A percentile compares a stretch with the other conserved stretches of the same genome.
Conservation (phyloP, 2,329 filamentous ascomycete genomes). For the Acarospora socialis region DNA sequence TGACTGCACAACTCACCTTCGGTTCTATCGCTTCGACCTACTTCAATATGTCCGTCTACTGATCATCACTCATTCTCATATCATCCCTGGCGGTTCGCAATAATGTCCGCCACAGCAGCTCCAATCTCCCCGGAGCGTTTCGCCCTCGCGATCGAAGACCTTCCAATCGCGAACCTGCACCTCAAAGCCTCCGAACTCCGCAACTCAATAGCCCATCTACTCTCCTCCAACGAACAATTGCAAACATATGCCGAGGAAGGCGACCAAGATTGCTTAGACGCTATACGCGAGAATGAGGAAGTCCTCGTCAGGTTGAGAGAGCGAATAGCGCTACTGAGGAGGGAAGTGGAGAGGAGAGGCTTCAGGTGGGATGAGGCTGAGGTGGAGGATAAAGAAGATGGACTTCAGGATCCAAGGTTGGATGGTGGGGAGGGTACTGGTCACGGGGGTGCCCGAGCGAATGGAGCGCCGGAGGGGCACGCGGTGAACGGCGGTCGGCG, state of each 20-base stretch:
- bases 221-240: constrained; percentile 42
- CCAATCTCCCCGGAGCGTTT: constrained; percentile 39
- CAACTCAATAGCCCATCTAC: constrained; percentile 46
- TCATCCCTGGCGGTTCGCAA: no score
- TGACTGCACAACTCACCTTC: no score
- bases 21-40: no score
- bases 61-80: no score
- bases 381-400: constrained; percentile 13
- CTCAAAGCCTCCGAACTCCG: constrained; percentile 45
- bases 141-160: constrained; percentile 40
- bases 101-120: constrained; percentile 35
- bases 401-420: constrained; percentile 5
- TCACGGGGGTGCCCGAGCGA: not conserved
- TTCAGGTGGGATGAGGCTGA: constrained; percentile 34
- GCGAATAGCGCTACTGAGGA: constrained; percentile 38
- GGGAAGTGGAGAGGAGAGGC: constrained; percentile 42
- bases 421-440: constrained; percentile 6
- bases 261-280: constrained; percentile 41
- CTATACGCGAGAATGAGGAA: constrained; percentile 42
- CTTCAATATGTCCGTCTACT: no score
- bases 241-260: constrained; percentile 33
- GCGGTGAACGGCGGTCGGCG: constrained; percentile 3
- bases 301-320: constrained; percentile 43
- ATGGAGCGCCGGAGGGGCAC: constrained; percentile 23
- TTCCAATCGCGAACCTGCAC: constrained; percentile 44